Percentiles rank a stretch among this genome's conserved stretches.
phyloP scores from a whole-genome alignment of 768 basidiomycete species.

The Suillus decipiens region DNA sequence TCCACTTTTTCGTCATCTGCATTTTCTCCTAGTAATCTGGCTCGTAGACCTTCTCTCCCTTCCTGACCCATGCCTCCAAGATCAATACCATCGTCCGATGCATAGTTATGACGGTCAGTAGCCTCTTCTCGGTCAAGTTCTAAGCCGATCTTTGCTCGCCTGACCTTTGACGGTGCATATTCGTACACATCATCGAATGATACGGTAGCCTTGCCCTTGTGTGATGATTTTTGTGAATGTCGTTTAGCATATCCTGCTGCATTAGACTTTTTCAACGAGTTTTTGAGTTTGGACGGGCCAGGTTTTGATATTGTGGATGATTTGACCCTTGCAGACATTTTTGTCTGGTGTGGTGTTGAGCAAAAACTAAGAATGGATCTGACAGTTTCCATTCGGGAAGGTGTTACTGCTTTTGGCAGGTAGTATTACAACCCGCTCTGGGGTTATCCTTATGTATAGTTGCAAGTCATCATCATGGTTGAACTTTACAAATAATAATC shows the following conservation, averaged over 20 bases:
- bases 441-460: background rate
- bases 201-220: slow-evolving; percentile 25
- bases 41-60: slow-evolving; percentile 35
- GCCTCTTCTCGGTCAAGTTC: slow-evolving; percentile 59
- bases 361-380: slow-evolving; percentile 16
- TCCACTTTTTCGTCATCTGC: slow-evolving; percentile 56
- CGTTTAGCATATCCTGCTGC: slow-evolving; percentile 54
- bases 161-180: slow-evolving; percentile 48
- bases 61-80: slow-evolving; percentile 29
- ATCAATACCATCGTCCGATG: slow-evolving; percentile 44
- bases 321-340: slow-evolving; percentile 20
- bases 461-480: background rate
- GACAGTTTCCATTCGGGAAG: slow-evolving; percentile 11
- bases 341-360: slow-evolving; percentile 6
- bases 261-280: slow-evolving; percentile 36
- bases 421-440: slow-evolving; percentile 8
- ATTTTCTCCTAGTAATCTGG: slow-evolving; percentile 54
- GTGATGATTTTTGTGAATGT: slow-evolving; percentile 42
- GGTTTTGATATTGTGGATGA: slow-evolving; percentile 19
- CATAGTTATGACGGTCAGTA: slow-evolving; percentile 27
- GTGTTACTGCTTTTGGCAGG: slow-evolving; percentile 25
- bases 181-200: slow-evolving; percentile 62
- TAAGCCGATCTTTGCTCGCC: slow-evolving; percentile 53
- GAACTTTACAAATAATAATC: background rate
- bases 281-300: slow-evolving; percentile 3